Evolutionary conservation across 2,329 filamentous ascomycete genomes (phyloP).

Genomic region (Hypoxylon sp.): DNA sequence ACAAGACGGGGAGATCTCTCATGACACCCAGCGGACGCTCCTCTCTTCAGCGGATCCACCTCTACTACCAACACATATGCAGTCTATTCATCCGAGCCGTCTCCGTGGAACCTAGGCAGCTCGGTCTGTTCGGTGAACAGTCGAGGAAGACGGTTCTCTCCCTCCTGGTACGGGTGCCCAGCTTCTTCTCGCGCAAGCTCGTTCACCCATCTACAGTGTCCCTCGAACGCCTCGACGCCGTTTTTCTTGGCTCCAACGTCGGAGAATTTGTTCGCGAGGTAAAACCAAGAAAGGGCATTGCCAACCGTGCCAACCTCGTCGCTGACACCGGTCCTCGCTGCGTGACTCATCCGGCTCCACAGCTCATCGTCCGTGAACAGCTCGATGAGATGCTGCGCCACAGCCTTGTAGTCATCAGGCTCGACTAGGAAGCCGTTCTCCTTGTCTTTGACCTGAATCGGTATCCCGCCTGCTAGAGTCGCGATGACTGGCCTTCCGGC

Average conservation of each 20-base stretch:
- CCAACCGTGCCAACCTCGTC: slow-evolving; percentile 87
- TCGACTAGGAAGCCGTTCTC: slow-evolving; percentile 82
- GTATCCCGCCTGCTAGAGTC: slow-evolving; percentile 82
- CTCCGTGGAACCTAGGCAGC: slow-evolving; percentile 22
- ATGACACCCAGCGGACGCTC: neutral
- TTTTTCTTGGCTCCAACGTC: slow-evolving; percentile 64
- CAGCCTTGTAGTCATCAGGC: slow-evolving; percentile 76
- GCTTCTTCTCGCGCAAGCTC: slow-evolving; percentile 79
- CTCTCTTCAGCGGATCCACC: neutral
- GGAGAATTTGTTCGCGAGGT: slow-evolving; percentile 76
- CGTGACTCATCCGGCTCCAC: slow-evolving; percentile 75
- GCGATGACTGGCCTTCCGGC: slow-evolving; percentile 84
- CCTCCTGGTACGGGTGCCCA: slow-evolving; percentile 67
- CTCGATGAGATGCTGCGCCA: slow-evolving; percentile 74
- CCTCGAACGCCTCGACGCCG: slow-evolving; percentile 61
- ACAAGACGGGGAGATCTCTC: neutral
- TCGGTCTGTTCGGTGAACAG: slow-evolving; percentile 54
- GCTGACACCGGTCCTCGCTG: slow-evolving; percentile 75
- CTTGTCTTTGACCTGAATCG: slow-evolving; percentile 78
- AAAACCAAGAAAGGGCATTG: slow-evolving; percentile 82
- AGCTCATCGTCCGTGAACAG: slow-evolving; percentile 75
- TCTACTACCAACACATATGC: neutral
- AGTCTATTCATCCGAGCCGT: slow-evolving; percentile 5
- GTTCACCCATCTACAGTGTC: slow-evolving; percentile 77
- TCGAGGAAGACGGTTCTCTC: slow-evolving; percentile 72